Evolutionary conservation across 495 filamentous ascomycete genomes (phyloP), one percentile per base, ranked within the genome.

Genomic region (Parmelia sp.): DNA sequence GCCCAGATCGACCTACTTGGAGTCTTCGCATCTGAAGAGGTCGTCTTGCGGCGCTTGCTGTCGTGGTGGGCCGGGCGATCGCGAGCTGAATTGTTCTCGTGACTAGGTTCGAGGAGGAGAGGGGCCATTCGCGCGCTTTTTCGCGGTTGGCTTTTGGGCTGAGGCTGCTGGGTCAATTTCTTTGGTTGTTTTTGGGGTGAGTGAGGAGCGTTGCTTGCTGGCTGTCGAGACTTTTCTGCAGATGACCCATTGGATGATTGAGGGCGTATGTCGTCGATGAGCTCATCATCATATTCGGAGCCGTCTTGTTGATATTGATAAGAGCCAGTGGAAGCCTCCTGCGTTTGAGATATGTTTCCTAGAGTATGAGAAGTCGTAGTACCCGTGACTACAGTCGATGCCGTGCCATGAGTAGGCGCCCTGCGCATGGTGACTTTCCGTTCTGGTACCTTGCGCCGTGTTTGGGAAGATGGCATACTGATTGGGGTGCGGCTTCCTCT

Each of bases 1-100:
- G 19, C 51, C 36, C 37, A 40, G 8, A 63, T 25, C 14, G 61
- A 63, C n/a, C 21, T 29, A 25, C 19, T 35, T 10, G 51, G 51
- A 33, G 61, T 33, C 1, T 31, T 29, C 19, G 55, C 39, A 10
- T 35, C 39, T 15, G 45, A 36, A 40, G 61, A 51, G 6, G 61
- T 57, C 19, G 61, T 63, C 29, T 57, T 63, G 37, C 61, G 53
- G 40, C 53, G 61, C 49, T 63, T 57, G n/a, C 29, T 55, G 29
- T 55, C 7, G 17, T 35, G 51, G 11, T 51, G 47, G 47, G 11
- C 2, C 3, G 61, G 21, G 23, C 2, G 53, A 17, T 37, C 23
- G 25, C 27, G 37, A 44, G 37, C 27, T 14, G 27, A 2, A 4
- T 5, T 4, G 25, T 11, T 25, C 21, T 45, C 21, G 33, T n/a